Evolutionary conservation across 192 early-diverging fungal genomes (phyloP), one percentile per base, ranked within the genome.

Genomic region (Coemansia sp.): DNA sequence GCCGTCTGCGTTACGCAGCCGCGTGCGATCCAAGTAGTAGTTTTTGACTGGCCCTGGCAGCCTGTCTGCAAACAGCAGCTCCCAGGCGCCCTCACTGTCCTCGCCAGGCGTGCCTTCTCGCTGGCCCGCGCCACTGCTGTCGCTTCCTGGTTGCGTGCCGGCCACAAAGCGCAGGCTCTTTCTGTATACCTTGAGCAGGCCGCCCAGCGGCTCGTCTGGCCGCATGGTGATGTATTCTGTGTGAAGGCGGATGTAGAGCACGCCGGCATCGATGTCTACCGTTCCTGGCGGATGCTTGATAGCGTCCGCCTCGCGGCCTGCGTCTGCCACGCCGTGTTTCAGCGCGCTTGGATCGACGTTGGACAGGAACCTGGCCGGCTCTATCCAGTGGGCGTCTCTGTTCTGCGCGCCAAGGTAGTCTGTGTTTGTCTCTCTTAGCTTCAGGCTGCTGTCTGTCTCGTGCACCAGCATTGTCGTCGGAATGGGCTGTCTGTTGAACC

Each of bases 401-500:
- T 69, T 78, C 13, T 55, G 64, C 22, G 66, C 29, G 11, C 67
- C 75, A 42, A 78, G 64, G 29, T 54, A 39, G 27, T 19, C 24
- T 8, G 50, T n/a, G 42, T 39, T 55, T 22, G 75, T 78, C 14
- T 42, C 34, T 11, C 75, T 65, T 36, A 78, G 67, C 58, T 56
- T 60, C 27, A 72, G 28, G 18, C 29, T 35, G 35, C 18, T 56
- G 55, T 69, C 67, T 6, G 70, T 69, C 34, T 78, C 75, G 49
- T 78, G 75, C 11, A 78, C 60, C 58, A 78, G 67, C 42, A 65
- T 49, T 14, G 75, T 68, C 4, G 70, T 73, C n/a, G 75, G 75
- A 67, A 78, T 78, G 10, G 75, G 75, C 55, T 78, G 75, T 20
- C 75, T 60, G 52, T 78, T 78, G 54, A 78, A 69, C 75, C 75